Percentiles rank a stretch among this genome's conserved stretches.
Conservation (phyloP, 108 stramenopile species). For the Pseudonitzschia pungens region DNA sequence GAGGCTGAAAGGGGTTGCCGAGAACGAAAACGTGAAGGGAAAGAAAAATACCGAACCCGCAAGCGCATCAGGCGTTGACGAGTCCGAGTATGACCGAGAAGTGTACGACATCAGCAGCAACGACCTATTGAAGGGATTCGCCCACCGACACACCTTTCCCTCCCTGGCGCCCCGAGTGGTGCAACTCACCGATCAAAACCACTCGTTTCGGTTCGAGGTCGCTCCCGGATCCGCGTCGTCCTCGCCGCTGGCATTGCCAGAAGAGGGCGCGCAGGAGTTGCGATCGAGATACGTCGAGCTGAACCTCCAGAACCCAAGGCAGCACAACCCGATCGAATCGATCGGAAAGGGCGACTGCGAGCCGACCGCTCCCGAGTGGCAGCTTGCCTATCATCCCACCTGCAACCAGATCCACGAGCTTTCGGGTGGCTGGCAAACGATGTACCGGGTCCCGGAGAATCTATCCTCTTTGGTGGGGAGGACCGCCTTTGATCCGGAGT, state of each 20-base stretch:
- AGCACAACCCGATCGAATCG: constrained; percentile 21
- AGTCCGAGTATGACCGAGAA: neutral
- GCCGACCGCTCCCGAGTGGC: constrained; percentile 51
- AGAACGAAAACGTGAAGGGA: too few relatives aligned
- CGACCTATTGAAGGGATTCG: neutral
- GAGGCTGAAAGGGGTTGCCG: too few relatives aligned
- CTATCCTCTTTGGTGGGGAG: neutral
- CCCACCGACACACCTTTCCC: neutral
- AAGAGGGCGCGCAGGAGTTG: constrained; percentile 4
- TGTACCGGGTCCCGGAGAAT: neutral
- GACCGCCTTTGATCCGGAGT: neutral
- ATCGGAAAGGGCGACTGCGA: constrained; percentile 57
- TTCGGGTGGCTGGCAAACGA: constrained; percentile 28
- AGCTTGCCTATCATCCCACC: constrained; percentile 48
- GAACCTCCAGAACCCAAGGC: neutral
- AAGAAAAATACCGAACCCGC: neutral
- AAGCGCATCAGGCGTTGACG: neutral
- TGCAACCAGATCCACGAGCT: constrained; percentile 68
- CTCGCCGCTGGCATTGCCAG: neutral
- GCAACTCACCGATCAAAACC: neutral
- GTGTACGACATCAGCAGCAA: neutral
- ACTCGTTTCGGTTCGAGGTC: neutral
- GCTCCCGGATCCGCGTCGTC: neutral
- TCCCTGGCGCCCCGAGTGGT: constrained; percentile 6
- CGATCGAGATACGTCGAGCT: constrained; percentile 11